These are phyloP conservation scores for Diospyros lotus DNA, from an alignment of 148 eudicot species.

Conservation along the genomic window DNA sequence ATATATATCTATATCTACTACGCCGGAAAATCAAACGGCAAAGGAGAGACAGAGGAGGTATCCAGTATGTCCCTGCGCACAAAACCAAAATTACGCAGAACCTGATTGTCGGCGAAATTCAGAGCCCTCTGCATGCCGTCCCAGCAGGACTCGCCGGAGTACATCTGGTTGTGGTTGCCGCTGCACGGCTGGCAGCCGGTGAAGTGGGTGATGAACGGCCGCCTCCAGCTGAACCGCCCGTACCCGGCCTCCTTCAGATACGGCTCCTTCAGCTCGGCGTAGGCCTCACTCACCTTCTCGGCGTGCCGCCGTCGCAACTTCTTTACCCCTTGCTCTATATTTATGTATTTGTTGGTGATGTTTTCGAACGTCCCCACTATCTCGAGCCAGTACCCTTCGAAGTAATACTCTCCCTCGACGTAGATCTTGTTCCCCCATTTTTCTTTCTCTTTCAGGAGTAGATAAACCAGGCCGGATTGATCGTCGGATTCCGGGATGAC, in stretches of 20 bases:
- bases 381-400: constrained; percentile 85
- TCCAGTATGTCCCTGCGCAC: constrained; percentile 45
- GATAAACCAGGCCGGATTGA: constrained; percentile 67
- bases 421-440: constrained; percentile 67
- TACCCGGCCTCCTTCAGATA: constrained; percentile 35
- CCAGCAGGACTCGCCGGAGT: constrained; percentile 46
- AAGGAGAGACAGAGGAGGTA: constrained; percentile 37
- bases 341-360: constrained; percentile 27
- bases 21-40: constrained; percentile 45
- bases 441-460: constrained; percentile 51
- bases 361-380: constrained; percentile 48
- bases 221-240: constrained; percentile 36
- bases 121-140: constrained; percentile 62
- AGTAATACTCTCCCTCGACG: constrained; percentile 56
- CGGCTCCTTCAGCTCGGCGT: constrained; percentile 32
- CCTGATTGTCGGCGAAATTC: constrained; percentile 85
- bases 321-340: constrained; percentile 30
- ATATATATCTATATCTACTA: background rate
- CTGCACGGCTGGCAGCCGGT: constrained; percentile 93
- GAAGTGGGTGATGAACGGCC: constrained; percentile 92
- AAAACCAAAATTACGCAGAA: constrained; percentile 61
- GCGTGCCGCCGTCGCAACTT: constrained; percentile 51
- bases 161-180: constrained; percentile 63
- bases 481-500: constrained; percentile 74
- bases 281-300: constrained; percentile 55